Conservation (phyloP, 129 eudicot species). For the Silybum marianum region DNA sequence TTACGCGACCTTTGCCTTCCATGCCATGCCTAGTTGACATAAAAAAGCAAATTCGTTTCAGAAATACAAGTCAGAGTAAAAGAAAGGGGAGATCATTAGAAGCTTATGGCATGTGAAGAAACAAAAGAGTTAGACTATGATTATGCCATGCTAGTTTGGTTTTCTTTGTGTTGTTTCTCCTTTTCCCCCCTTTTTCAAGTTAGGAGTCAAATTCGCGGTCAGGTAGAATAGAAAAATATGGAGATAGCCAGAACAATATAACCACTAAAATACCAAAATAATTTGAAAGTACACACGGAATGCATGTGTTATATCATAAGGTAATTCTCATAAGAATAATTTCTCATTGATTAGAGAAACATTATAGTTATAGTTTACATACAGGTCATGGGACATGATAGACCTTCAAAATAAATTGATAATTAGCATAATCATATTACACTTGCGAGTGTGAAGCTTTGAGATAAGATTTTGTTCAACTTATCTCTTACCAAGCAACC, state of each 20-base stretch:
- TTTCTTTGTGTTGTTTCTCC: not conserved
- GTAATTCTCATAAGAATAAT: no score
- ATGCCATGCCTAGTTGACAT: slow-evolving; percentile 79
- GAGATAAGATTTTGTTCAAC: not conserved
- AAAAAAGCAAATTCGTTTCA: not conserved
- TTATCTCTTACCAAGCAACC: not conserved
- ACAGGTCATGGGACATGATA: no score
- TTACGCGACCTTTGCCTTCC: slow-evolving; percentile 96
- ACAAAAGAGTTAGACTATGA: not conserved
- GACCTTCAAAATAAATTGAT: not conserved
- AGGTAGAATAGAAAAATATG: no score
- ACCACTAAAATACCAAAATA: no score
- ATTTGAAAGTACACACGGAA: no score
- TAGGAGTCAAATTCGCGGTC: no score
- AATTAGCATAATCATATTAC: not conserved
- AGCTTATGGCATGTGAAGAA: not conserved
- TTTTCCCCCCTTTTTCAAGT: not conserved
- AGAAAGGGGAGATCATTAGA: not conserved
- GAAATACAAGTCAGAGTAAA: not conserved
- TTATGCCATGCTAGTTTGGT: not conserved
- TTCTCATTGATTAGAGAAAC: no score
- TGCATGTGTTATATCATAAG: no score
- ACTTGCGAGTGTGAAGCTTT: not conserved
- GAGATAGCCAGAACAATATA: no score
- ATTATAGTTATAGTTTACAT: no score